A percentile compares a stretch with the other conserved stretches of the same genome.
These are phyloP conservation scores for Prunus dulcis DNA, from an alignment of 306 rosid species.

Conservation along the genomic window DNA sequence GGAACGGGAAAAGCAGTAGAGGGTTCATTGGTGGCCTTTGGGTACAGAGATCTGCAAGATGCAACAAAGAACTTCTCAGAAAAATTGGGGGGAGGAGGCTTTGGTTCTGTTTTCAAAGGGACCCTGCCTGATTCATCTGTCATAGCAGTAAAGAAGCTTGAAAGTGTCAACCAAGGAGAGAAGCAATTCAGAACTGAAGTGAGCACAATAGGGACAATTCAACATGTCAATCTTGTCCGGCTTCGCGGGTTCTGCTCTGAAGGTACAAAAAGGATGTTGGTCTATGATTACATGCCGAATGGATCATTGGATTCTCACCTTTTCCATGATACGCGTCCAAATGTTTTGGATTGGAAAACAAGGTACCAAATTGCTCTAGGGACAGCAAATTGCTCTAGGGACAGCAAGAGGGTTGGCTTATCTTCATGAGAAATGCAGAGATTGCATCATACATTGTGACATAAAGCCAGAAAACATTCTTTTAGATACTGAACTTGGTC, in stretches of 20 bases:
- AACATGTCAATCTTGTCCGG: conserved; percentile 82
- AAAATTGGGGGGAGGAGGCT: conserved; percentile 84
- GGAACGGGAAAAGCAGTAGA: conserved; percentile 48
- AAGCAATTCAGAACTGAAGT: conserved; percentile 86
- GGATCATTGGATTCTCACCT: conserved; percentile 62
- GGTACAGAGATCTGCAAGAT: conserved; percentile 68
- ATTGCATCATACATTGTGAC: conserved; percentile 90
- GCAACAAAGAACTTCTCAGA: conserved; percentile 89
- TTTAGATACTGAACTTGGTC: conserved; percentile 59
- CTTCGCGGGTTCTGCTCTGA: conserved; percentile 90
- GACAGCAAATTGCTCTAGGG: conserved; percentile 75
- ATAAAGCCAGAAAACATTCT: conserved; percentile 93
- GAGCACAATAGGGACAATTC: conserved; percentile 78
- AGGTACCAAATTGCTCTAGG: conserved; percentile 84
- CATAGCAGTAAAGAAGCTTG: conserved; percentile 85
- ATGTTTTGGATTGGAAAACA: conserved; percentile 58
- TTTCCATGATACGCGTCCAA: conserved; percentile 34
- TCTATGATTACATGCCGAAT: conserved; percentile 80
- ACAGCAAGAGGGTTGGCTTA: conserved; percentile 79
- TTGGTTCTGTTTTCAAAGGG: conserved; percentile 90
- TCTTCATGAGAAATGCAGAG: conserved; percentile 82
- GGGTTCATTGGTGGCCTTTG: conserved; percentile 70
- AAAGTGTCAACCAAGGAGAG: conserved; percentile 86
- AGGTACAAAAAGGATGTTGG: conserved; percentile 58
- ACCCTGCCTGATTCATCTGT: conserved; percentile 57